phyloP scores from a whole-genome alignment of 192 early-diverging fungal genomes.

The Rhizophlyctis rosea region DNA sequence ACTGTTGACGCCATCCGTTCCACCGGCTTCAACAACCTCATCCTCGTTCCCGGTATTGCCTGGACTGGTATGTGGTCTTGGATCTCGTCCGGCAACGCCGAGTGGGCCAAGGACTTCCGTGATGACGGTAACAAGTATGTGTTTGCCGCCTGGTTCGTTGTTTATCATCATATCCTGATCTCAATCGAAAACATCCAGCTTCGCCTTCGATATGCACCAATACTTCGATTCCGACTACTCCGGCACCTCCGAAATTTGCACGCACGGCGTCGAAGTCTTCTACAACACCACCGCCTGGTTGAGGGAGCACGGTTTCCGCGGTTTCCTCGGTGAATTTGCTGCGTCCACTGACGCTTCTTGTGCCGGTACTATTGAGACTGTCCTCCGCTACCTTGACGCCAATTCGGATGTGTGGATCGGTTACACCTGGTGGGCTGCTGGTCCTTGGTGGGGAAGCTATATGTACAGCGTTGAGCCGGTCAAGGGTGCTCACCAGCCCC shows the following conservation, averaged over 20 bases:
- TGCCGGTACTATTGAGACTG: conserved; percentile 6
- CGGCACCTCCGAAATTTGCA: conserved; percentile 12
- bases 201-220: conserved; percentile 33
- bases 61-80: conserved; percentile 27
- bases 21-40: conserved; percentile 24
- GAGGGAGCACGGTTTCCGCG: conserved; percentile 14
- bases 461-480: conserved; percentile 12
- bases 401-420: conserved; percentile 24
- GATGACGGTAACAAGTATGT: too few species aligned
- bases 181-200: conserved; percentile 29
- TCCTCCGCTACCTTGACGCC: conserved; percentile 10
- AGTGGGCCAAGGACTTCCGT: too few species aligned
- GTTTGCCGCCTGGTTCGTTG: too few species aligned
- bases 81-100: too few species aligned
- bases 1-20: conserved; percentile 30
- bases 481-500: too few species aligned
- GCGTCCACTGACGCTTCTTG: conserved; percentile 16
- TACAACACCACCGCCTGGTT: conserved; percentile 17
- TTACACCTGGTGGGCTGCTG: conserved; percentile 30
- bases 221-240: conserved; percentile 31
- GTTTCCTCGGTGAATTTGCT: conserved; percentile 31
- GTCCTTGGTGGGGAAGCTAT: conserved; percentile 17
- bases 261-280: conserved; percentile 16
- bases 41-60: conserved; percentile 31
- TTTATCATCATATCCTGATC: too few species aligned